phyloP scores from a whole-genome alignment of 345 rosid genomes.

The Brassica incana region DNA sequence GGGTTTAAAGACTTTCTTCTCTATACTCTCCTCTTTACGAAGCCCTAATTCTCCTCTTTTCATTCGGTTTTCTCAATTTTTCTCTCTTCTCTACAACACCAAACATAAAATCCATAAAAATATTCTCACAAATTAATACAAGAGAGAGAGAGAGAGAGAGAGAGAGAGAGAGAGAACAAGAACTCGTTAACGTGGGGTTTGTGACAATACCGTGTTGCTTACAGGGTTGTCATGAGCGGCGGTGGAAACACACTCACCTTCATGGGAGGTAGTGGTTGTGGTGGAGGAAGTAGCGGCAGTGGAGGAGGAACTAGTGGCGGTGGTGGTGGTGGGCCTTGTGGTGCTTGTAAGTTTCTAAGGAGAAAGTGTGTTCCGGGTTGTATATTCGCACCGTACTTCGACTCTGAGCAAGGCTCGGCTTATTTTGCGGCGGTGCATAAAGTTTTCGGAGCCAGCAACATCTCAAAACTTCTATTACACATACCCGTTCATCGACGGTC shows the following conservation, averaged over 20 bases:
- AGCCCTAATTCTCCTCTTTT: constrained; percentile 46
- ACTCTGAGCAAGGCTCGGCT: constrained; percentile 82
- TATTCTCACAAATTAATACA: not conserved
- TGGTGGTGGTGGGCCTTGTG: constrained; percentile 65
- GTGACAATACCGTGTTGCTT: no score
- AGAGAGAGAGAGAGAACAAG: not conserved
- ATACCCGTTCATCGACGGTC: constrained; percentile 65
- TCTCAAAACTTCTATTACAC: constrained; percentile 72
- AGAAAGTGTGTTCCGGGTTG: constrained; percentile 83
- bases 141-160: not conserved
- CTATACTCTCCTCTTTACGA: constrained; percentile 39
- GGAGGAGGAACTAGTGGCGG: constrained; percentile 35
- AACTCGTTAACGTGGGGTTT: not conserved
- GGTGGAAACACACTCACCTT: constrained; percentile 50
- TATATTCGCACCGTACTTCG: constrained; percentile 81
- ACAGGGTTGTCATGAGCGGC: constrained; percentile 49
- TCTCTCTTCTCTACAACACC: constrained; percentile 13
- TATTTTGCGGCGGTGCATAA: constrained; percentile 87
- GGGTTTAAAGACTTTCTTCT: constrained; percentile 82
- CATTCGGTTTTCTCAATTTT: constrained; percentile 20
- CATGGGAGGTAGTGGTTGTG: constrained; percentile 40
- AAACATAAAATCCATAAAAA: not conserved
- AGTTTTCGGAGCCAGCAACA: constrained; percentile 92
- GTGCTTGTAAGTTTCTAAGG: constrained; percentile 86
- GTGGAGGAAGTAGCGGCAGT: constrained; percentile 25